Evolutionary conservation across 305 asterid genomes (phyloP), one percentile per base, ranked within the genome.

Genomic region (Ajuga reptans): DNA sequence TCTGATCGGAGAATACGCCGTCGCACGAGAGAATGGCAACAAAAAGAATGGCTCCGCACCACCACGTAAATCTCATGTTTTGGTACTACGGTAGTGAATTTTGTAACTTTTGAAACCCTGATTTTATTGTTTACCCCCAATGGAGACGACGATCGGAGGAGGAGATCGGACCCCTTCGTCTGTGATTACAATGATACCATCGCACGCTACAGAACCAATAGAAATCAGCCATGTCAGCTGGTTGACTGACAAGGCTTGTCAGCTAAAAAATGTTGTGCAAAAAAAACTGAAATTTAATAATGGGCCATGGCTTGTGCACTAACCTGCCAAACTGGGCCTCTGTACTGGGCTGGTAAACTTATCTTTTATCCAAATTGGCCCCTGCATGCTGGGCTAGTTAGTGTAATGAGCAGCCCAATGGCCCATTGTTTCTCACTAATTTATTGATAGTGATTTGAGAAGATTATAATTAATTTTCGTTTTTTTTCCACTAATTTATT

Each of bases 1-100:
- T 75, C 79, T 72, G 87, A 78, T 84, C 85, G 52, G 81, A 74
- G 45, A 12, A 51, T 6, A 72, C 84, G 69, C 60, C 66, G 71
- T 61, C 70, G 76, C 71, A 43, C 27, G 46, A 61, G 59, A 73
- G 63, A 34, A 71, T 29, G 16, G 63, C 56, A 50, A 75, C 69
- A 34, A 64, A 24, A 53, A 75, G 24, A 31, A 79, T 27, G 46
- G 77, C 64, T 60, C 14, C 65, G 50, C 71, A 78, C 66, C 75
- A 73, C 79, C 74, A 71, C 17, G 67, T 14, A 41, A 58, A 47
- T 61, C 79, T 79, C 88, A 84, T 81, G 37, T 47, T 73, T 39
- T 15, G 50, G 47, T 37, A 14, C 57, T 73, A 46, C 54, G 64
- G 50, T 46, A 11, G 12, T 16, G 79, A 78, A 73, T 46, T 53